These are phyloP conservation scores for Lodderomyces metapsilosis DNA, from an alignment of 1,139 yeast species.

Conservation along the genomic window DNA sequence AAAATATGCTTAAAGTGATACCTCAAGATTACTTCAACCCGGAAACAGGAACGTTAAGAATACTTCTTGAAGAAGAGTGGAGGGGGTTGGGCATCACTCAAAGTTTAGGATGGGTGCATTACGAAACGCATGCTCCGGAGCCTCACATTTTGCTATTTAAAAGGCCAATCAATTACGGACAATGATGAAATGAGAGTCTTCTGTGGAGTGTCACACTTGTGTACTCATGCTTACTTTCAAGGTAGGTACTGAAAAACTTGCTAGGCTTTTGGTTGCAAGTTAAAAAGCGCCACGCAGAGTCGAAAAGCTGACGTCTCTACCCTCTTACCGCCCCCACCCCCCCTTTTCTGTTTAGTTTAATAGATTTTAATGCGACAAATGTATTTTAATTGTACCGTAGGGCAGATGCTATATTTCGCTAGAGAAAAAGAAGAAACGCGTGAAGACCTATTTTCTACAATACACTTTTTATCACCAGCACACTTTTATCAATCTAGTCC, in stretches of 20 bases:
- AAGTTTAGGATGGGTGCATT: slow-evolving; percentile 97
- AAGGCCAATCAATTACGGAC: slow-evolving; percentile 48
- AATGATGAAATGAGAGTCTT: slow-evolving; percentile 4
- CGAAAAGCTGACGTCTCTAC: no score
- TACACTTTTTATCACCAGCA: no score
- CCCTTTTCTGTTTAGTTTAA: neutral
- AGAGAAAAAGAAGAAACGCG: no score
- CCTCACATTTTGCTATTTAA: slow-evolving; percentile 94
- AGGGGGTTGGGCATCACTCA: slow-evolving; percentile 97
- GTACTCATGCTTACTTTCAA: no score
- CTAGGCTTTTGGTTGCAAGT: no score
- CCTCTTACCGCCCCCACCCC: no score
- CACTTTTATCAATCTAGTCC: neutral
- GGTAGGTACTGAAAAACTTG: no score
- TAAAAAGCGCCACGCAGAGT: no score
- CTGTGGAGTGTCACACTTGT: neutral
- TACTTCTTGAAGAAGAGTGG: slow-evolving; percentile 95
- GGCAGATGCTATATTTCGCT: no score
- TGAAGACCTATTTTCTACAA: no score
- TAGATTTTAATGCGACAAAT: slow-evolving; percentile 2
- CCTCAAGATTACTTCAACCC: slow-evolving; percentile 97
- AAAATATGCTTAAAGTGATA: slow-evolving; percentile 89
- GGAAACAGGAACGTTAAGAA: slow-evolving; percentile 90
- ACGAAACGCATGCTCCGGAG: slow-evolving; percentile 97
- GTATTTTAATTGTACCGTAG: neutral